A percentile compares a stretch with the other conserved stretches of the same genome.
Evolutionary conservation across 305 asterid species (phyloP).

Genomic region (Fraxinus platypoda): DNA sequence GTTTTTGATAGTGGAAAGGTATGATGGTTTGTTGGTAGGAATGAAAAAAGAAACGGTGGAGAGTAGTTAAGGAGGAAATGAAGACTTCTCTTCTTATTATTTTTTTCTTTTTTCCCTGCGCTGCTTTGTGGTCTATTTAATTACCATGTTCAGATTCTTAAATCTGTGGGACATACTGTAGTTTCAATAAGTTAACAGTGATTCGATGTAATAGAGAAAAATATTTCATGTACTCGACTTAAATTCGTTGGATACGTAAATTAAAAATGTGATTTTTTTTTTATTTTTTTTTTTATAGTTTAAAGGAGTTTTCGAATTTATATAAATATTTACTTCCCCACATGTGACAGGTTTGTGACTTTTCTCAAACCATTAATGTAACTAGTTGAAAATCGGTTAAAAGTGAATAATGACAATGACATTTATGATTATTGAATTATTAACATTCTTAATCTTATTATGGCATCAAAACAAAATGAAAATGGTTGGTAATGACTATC

Average conservation of each 20-base stretch:
- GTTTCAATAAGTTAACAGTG: not conserved
- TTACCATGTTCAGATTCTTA: not conserved
- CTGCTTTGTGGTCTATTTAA: not conserved
- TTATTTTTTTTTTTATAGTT: not conserved
- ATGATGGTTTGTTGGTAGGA: not conserved
- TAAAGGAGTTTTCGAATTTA: not conserved
- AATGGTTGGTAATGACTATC: not conserved
- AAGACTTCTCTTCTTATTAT: slow-evolving; percentile 23
- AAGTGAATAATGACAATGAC: not conserved
- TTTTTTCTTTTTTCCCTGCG: not conserved
- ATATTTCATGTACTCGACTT: not conserved
- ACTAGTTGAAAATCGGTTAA: not conserved
- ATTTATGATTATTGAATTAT: not conserved
- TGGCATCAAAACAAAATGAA: not conserved
- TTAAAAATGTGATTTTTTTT: not conserved
- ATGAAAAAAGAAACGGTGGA: slow-evolving; percentile 22
- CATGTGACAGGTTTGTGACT: not conserved
- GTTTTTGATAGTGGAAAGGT: not conserved
- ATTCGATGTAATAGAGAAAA: not conserved
- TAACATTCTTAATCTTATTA: not conserved
- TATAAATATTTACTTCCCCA: not conserved
- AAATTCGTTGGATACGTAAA: not conserved
- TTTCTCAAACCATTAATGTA: not conserved
- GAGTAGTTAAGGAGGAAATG: slow-evolving; percentile 25
- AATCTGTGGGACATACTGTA: not conserved